Evolutionary conservation across 2,329 filamentous ascomycete species (phyloP).

Genomic region (Trichocomaceae sp.): DNA sequence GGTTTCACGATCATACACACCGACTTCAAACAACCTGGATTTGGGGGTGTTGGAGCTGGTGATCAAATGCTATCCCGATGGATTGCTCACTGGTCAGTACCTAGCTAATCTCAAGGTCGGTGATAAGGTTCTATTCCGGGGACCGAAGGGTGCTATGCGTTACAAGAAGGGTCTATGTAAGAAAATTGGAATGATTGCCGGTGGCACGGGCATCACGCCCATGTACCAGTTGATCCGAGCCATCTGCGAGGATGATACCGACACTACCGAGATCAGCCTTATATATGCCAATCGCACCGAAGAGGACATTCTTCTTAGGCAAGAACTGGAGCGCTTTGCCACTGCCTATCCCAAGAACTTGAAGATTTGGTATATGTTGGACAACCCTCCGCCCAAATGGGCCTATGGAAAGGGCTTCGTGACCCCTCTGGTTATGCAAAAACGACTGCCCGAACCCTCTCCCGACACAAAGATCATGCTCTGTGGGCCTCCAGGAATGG

Average conservation of each 20-base stretch:
- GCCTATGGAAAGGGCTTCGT: constrained; percentile 46
- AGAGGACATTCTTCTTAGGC: constrained; percentile 53
- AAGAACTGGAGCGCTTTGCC: constrained; percentile 51
- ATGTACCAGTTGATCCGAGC: constrained; percentile 59
- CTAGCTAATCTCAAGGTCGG: constrained; percentile 26
- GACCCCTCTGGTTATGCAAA: constrained; percentile 45
- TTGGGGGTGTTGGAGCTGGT: constrained; percentile 29
- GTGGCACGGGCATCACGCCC: constrained; percentile 42
- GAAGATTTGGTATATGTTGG: constrained; percentile 51
- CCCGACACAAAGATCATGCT: constrained; percentile 49
- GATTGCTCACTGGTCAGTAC: constrained; percentile 26
- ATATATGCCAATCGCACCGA: constrained; percentile 56
- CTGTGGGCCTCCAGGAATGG: constrained; percentile 57
- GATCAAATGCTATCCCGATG: constrained; percentile 33
- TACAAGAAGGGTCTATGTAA: constrained; percentile 26
- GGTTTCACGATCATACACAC: constrained; percentile 51
- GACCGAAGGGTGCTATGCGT: constrained; percentile 31
- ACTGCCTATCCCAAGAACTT: constrained; percentile 48
- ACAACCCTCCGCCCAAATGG: constrained; percentile 45
- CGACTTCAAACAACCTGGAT: constrained; percentile 31
- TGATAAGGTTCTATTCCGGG: constrained; percentile 30
- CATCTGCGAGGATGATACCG: constrained; percentile 55
- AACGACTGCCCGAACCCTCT: constrained; percentile 43
- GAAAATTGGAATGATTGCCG: constrained; percentile 34
- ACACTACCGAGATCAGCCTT: constrained; percentile 51